These are phyloP conservation scores for Picochlorum costavermella DNA, from an alignment of 139 green algal genomes.

Conservation along the genomic window DNA sequence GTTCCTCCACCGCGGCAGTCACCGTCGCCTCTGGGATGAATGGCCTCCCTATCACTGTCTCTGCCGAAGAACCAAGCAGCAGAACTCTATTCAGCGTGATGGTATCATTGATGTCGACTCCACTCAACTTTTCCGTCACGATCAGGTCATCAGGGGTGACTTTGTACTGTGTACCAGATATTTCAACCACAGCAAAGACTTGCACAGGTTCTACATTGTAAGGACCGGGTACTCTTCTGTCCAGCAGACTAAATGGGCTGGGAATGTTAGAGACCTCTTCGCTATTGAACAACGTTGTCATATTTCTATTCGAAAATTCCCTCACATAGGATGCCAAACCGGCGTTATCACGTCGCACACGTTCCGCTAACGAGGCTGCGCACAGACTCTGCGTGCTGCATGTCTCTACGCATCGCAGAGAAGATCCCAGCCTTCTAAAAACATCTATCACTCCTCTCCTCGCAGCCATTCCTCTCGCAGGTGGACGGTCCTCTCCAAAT, in stretches of 20 bases:
- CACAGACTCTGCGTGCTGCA: no score
- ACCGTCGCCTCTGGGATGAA: conserved; percentile 37
- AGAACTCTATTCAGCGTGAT: conserved; percentile 46
- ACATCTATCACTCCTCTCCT: no score
- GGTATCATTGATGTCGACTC: conserved; percentile 47
- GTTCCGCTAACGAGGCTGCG: no score
- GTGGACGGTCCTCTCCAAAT: not conserved
- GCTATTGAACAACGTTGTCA: no score
- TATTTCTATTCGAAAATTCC: no score
- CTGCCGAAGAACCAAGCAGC: conserved; percentile 34
- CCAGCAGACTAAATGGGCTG: not conserved
- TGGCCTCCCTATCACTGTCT: conserved; percentile 59
- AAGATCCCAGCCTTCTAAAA: no score
- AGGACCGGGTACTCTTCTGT: not conserved
- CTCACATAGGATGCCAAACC: no score
- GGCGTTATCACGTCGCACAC: no score
- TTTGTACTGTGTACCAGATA: conserved; percentile 60
- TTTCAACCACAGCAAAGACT: conserved; percentile 58
- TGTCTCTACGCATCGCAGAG: no score
- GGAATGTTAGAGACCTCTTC: not conserved
- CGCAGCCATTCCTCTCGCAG: no score
- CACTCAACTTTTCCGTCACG: conserved; percentile 48
- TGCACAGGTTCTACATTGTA: conserved; percentile 18
- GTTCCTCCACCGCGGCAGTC: conserved; percentile 51
- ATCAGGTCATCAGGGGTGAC: conserved; percentile 56